Base-by-base conservation (phyloP, 768 basidiomycete genomes). In the Cytidiella melzeri region DNA sequence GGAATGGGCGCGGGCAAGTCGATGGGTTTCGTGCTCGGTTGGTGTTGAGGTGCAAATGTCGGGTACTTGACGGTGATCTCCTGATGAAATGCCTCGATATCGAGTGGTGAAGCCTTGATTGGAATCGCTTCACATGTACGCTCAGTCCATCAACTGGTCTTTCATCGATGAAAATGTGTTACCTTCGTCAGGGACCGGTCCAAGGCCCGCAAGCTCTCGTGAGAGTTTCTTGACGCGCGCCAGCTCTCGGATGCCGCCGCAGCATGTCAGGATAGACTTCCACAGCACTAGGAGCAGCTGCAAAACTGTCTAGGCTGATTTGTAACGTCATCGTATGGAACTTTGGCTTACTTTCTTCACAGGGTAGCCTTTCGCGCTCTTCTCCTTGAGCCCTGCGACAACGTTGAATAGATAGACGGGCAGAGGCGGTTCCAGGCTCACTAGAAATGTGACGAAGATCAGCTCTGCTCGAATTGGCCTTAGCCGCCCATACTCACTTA, bases 31-130 rank as follows among this genome's bases (percentile, higher is more conserved):
- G 43, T 19, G 43, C 13, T 12, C 10, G 13, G 19, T 34, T 40
- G 47, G 39, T 45, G 20, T 21, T 47, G 40, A 23, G 52, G 52
- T 0, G 76, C 74, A 65, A 97, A 98, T 0, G 96, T 95, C 3
- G 96, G 96, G 60, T 97, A 99, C 68, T 99, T 99, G 55, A 92
- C 83, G 6, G 87, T 79, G 10, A 89, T 93, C 67, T 99, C 96
- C 63, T 83, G 80, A 20, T 87, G 84, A 67, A 96, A 99, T 7
- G 78, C 72, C 53, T 92, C 84, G 44, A 97, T 85, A 66, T 98
- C 96, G 43, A 92, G 68, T 2, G 96, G 93, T 0, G 89, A 83
- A 4, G 92, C 85, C 67, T 97, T 98, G 61, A 96, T 84, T 37
- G 77, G 79, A 40, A 81, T 73, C 48, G 70, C 80, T 80, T 64